Base-by-base conservation (phyloP, 768 basidiomycete species). In the Rhodotorula kratochvilovae region DNA sequence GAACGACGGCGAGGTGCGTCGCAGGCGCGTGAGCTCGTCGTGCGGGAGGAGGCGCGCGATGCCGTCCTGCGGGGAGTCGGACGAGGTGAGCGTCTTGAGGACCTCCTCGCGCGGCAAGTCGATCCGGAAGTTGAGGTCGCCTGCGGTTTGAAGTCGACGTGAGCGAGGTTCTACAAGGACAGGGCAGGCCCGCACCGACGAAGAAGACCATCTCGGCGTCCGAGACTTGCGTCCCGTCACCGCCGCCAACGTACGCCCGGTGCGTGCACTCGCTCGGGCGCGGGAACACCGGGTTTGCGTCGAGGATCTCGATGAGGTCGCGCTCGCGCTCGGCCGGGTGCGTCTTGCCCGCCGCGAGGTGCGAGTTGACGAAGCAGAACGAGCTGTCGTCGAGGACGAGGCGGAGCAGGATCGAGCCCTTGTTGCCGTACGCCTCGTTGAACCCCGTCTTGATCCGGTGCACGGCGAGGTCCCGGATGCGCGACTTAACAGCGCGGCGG, bases 121-220 rank as follows among this genome's bases (percentile, higher is more conserved):
- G 76, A 98, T 91, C 48, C 95, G 91, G 78, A 96, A 98, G 81
- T 99, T 99, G 82, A 99, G 85, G 80, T 97, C 95, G 0, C 95
- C 94, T 74, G 3, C 2, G 53, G 29, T 16, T 42, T 21, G 45
- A 23, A 5, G 45, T 23, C 8, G 25, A 5, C 19, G 46, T 7
- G 46, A 5, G 23, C 25, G 36, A 10, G 3, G 1, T 7, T 42
- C 1, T 5, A 11, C 1, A 13, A n/a, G 31, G 36, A 36, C 27
- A 27, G 42, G 60, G 48, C 0, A 46, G 59, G 42, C 0, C 29
- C 57, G 29, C 16, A 69, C 70, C 71, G 2, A 51, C 61, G 33
- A 92, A 89, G 66, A 96, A 88, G 69, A 94, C 90, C 61, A 93
- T 86, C 77, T 99, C 95, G 79, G 95, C 93, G 78, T 99, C 95